A percentile compares a stretch with the other conserved stretches of the same genome.
Conservation (phyloP, 306 rosid species). For the Sicyos edulis region DNA sequence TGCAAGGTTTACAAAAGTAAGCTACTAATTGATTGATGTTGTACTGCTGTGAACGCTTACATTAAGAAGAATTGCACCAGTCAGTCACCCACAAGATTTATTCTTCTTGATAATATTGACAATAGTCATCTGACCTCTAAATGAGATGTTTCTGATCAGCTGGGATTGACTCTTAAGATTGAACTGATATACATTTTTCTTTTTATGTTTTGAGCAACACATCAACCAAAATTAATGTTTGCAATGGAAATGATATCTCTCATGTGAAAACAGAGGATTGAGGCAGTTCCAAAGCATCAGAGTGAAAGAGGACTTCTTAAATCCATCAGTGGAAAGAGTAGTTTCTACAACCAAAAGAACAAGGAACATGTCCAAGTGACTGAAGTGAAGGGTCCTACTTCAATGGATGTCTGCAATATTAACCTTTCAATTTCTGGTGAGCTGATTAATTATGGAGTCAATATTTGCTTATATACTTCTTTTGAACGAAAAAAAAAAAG, state of each 20-base stretch:
- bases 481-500: not conserved
- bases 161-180: not conserved
- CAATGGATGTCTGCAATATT: slow-evolving; percentile 40
- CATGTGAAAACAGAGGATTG: slow-evolving; percentile 44
- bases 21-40: not conserved
- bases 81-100: not conserved
- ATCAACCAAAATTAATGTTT: too few species aligned
- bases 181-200: not conserved
- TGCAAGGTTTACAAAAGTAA: slow-evolving; percentile 73
- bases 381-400: slow-evolving; percentile 36
- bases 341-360: slow-evolving; percentile 27
- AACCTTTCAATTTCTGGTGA: slow-evolving; percentile 59
- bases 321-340: slow-evolving; percentile 31
- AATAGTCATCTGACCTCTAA: not conserved
- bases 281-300: slow-evolving; percentile 40
- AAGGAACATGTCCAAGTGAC: slow-evolving; percentile 47
- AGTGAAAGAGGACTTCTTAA: slow-evolving; percentile 34
- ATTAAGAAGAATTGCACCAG: slow-evolving; percentile 3
- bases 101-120: not conserved
- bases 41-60: not conserved
- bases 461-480: slow-evolving; percentile 2
- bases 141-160: not conserved
- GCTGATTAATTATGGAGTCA: slow-evolving; percentile 17
- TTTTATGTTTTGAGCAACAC: not conserved
- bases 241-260: slow-evolving; percentile 1